Percentiles rank a stretch among this genome's conserved stretches.
Conservation (phyloP, 2,329 filamentous ascomycete genomes). For the Epichloe elymi region DNA sequence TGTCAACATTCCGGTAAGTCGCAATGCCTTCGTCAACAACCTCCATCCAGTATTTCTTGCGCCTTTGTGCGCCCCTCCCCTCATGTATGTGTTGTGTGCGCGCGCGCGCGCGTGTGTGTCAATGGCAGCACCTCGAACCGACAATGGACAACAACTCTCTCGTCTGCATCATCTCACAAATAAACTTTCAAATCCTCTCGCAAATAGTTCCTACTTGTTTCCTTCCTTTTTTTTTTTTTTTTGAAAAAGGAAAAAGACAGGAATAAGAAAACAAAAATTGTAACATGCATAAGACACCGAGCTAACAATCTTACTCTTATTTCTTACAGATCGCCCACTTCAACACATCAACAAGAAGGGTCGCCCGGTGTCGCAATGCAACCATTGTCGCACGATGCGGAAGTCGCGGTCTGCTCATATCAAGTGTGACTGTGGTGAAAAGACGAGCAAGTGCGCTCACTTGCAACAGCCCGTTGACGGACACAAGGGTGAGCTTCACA, state of each 20-base stretch:
- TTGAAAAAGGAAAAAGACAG: no score
- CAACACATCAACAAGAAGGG: constrained; percentile 97
- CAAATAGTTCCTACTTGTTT: not conserved
- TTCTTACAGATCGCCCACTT: constrained; percentile 62
- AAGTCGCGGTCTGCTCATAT: constrained; percentile 91
- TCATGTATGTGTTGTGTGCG: not conserved
- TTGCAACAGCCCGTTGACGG: constrained; percentile 43
- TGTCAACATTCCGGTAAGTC: constrained; percentile 87
- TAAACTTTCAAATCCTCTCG: not conserved
- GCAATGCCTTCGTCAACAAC: constrained; percentile 5
- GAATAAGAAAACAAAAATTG: no score
- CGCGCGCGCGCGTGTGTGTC: no score
- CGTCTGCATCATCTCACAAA: not conserved
- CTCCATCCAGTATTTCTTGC: not conserved
- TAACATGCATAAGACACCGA: not conserved
- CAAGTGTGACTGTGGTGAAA: constrained; percentile 95
- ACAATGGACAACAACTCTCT: not conserved
- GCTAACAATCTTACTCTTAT: constrained; percentile 1
- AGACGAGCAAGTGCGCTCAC: constrained; percentile 59
- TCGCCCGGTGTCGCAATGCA: constrained; percentile 92
- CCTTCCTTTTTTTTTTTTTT: not conserved
- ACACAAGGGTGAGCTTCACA: constrained; percentile 39
- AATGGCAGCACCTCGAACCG: not conserved
- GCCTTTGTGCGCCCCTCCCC: not conserved
- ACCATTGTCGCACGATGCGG: constrained; percentile 89